These are phyloP conservation scores for barrel medic (Medicago truncatula) DNA, from an alignment of 306 rosid genomes.

Conservation along the genomic window DNA sequence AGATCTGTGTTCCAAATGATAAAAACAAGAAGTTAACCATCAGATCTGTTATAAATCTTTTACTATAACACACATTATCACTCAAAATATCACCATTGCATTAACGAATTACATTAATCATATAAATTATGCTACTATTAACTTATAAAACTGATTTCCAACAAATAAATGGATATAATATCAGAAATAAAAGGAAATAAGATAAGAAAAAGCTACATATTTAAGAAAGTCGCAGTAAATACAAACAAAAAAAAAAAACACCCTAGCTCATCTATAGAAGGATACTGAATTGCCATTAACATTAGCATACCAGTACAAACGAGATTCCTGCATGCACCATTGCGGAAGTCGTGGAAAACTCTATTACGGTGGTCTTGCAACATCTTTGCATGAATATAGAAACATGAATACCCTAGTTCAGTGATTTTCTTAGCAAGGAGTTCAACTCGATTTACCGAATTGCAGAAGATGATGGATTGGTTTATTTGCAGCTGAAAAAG, in stretches of 20 bases:
- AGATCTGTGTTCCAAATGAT: slow-evolving; percentile 70
- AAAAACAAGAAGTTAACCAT: neutral
- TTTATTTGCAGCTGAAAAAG: slow-evolving; percentile 93
- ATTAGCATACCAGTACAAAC: slow-evolving; percentile 89
- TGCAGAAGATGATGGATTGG: slow-evolving; percentile 98
- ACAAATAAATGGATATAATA: neutral
- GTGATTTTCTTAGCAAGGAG: slow-evolving; percentile 98
- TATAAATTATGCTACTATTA: neutral
- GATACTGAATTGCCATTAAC: slow-evolving; percentile 35
- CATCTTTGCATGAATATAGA: slow-evolving; percentile 98
- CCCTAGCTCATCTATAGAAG: neutral
- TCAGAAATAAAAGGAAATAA: slow-evolving; percentile 4
- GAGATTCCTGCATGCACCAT: slow-evolving; percentile 99
- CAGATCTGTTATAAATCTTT: no score
- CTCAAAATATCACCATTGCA: slow-evolving; percentile 13
- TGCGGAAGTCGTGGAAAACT: slow-evolving; percentile 98
- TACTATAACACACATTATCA: neutral
- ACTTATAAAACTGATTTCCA: slow-evolving; percentile 15
- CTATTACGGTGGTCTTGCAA: slow-evolving; percentile 99
- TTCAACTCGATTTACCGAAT: slow-evolving; percentile 97
- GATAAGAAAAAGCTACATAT: neutral
- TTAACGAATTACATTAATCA: neutral
- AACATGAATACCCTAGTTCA: slow-evolving; percentile 98
- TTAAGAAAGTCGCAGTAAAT: slow-evolving; percentile 10
- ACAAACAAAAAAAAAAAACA: slow-evolving; percentile 4